Evolutionary conservation across 345 rosid genomes (phyloP), one percentile per base, ranked within the genome.

Genomic region (Kernera saxatilis): DNA sequence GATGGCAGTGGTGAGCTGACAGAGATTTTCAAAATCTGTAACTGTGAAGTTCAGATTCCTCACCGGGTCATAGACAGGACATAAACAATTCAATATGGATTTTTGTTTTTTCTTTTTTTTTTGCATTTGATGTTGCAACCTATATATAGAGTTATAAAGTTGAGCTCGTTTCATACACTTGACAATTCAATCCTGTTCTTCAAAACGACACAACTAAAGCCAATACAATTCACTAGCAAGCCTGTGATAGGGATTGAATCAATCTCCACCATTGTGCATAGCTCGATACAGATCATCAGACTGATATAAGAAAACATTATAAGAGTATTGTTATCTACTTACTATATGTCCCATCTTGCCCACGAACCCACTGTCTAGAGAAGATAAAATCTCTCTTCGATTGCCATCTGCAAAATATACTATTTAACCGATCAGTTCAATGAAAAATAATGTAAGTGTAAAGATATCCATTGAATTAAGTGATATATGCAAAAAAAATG

Each of bases 341-440:
- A 94, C 99, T 89, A 50, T 94, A 94, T 78, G 93, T 85, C 64
- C 99, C 99, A 82, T 94, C 99, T 81, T 89, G 98, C 53, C 90
- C 91, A 62, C 81, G 86, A 81, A 94, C 89, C 99, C 99, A 94
- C 73, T 94, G 97, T 70, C 99, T 84, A 54, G 97, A 89, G 86
- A 88, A 94, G 69, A 94, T 79, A 83, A 94, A 94, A 84, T 94
- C 99, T 81, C 82, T 89, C 75, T 82, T 89, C 26, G 95, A 84
- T 53, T 86, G 89, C 97, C 99, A 94, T 72, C 99, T 94, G 86
- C 50, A 78, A 69, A 76, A 75, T 51, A 80, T 65, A 70, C 55
- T 3, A 46, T 63, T 49, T 9, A 59, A 77, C 51, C 70, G 65
- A 68, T 49, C 70, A 68, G 58, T 23, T 30, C 33, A 21, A 22